Conservation (phyloP, 2,329 filamentous ascomycete species). For the Cryphonectria japonica region DNA sequence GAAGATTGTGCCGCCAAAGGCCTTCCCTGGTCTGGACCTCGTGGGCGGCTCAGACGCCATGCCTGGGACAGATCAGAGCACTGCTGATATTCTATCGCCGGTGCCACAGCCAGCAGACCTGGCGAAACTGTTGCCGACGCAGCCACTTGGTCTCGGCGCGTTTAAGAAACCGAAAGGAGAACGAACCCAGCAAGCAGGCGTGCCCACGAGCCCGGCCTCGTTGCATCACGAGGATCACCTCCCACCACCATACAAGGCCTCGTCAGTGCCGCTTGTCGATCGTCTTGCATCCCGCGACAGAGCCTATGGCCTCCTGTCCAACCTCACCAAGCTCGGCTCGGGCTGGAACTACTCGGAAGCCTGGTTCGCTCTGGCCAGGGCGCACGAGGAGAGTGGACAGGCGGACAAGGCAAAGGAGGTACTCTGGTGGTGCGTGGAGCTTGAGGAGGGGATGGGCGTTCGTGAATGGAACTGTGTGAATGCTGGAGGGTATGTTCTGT, state of each 20-base stretch:
- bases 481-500: conserved; percentile 68
- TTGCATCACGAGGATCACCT: conserved; percentile 46
- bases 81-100: conserved; percentile 23
- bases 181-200: conserved; percentile 7
- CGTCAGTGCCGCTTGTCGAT: conserved; percentile 72
- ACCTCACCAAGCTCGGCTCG: conserved; percentile 80
- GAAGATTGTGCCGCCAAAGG: conserved; percentile 62
- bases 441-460: conserved; percentile 83
- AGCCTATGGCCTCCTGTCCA: conserved; percentile 80
- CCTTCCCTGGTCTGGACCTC: conserved; percentile 51
- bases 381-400: conserved; percentile 86
- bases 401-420: conserved; percentile 87
- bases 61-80: conserved; percentile 29
- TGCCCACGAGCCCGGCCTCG: conserved; percentile 23
- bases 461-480: conserved; percentile 77
- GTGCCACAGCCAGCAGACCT: conserved; percentile 15
- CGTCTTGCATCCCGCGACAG: conserved; percentile 88
- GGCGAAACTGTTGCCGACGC: conserved; percentile 42
- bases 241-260: conserved; percentile 57
- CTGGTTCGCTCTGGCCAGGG: conserved; percentile 86
- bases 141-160: conserved; percentile 52
- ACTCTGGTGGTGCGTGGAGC: conserved; percentile 95
- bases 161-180: conserved; percentile 23
- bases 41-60: conserved; percentile 37
- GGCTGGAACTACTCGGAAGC: conserved; percentile 94